Conservation (phyloP, 1,284 basidiomycete species). For the Pholiota adiposa region DNA sequence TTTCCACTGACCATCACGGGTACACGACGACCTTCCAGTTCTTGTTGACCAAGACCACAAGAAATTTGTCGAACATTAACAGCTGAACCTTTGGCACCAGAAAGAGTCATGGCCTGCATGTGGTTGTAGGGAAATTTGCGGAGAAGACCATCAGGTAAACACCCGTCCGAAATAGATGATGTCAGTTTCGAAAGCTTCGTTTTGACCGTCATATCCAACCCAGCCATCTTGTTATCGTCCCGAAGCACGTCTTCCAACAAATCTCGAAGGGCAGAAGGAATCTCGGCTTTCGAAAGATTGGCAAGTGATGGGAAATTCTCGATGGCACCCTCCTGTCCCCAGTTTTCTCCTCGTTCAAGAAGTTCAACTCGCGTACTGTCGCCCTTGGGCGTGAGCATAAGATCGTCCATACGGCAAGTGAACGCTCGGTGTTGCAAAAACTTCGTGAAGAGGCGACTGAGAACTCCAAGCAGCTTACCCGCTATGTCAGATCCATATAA, state of each 20-base stretch:
- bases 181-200: conserved; percentile 84
- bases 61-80: conserved; percentile 99
- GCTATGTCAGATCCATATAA: conserved; percentile 93
- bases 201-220: conserved; percentile 93
- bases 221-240: conserved; percentile 97
- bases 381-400: conserved; percentile 86
- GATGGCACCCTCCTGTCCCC: conserved; percentile 88
- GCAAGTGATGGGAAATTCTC: conserved; percentile 84
- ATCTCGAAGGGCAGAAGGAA: conserved; percentile 53
- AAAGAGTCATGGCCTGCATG: conserved; percentile 99
- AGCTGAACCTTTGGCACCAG: conserved; percentile 97
- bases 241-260: conserved; percentile 95
- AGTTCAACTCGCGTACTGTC: conserved; percentile 76
- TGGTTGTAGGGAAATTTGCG: conserved; percentile 98
- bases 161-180: conserved; percentile 88
- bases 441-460: conserved; percentile 95
- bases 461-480: conserved; percentile 90
- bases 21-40: conserved; percentile 97
- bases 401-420: conserved; percentile 99
- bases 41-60: conserved; percentile 95
- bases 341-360: conserved; percentile 68
- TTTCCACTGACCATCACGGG: conserved; percentile 99
- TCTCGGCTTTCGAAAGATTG: conserved; percentile 51
- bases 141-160: conserved; percentile 87
- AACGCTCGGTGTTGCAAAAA: conserved; percentile 97